A percentile compares a stretch with the other conserved stretches of the same genome.
Conservation (phyloP, 495 filamentous ascomycete species). For the Elasticomyces elasticus region DNA sequence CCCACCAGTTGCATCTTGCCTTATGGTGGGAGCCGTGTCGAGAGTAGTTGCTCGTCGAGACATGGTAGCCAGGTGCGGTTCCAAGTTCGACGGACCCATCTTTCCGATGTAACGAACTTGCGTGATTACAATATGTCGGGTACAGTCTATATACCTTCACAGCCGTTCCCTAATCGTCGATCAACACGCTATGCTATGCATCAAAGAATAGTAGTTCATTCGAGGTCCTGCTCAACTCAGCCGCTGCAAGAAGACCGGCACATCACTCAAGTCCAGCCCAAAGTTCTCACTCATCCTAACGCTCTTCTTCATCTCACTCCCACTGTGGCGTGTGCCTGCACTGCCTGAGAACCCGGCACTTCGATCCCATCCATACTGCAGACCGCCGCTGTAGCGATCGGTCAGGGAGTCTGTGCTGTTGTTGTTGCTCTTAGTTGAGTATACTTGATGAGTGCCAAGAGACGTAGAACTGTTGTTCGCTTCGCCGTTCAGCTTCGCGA, state of each 20-base stretch:
- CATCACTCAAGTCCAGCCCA: constrained; percentile 36
- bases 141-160: too few species aligned
- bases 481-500: neutral
- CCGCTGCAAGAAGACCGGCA: constrained; percentile 30
- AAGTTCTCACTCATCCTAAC: constrained; percentile 22
- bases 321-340: constrained; percentile 32
- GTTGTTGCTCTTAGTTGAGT: neutral
- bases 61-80: too few species aligned
- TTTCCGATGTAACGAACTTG: too few species aligned
- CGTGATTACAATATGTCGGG: too few species aligned
- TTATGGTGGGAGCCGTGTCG: too few species aligned
- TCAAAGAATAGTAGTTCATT: too few species aligned
- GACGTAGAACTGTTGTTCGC: neutral
- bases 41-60: too few species aligned
- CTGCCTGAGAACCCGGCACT: constrained; percentile 33
- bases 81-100: too few species aligned
- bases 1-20: too few species aligned
- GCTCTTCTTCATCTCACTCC: constrained; percentile 32
- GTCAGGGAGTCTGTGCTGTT: constrained; percentile 1
- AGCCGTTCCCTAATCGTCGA: too few species aligned
- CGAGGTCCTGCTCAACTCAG: neutral
- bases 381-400: constrained; percentile 36
- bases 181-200: too few species aligned
- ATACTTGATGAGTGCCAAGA: neutral
- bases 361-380: constrained; percentile 37